These are phyloP conservation scores for Citrus sinensis DNA, from an alignment of 345 rosid genomes.

Conservation along the genomic window DVS_A1.0 CM039161.1:23170001-23170500, in stretches of 20 bases:
- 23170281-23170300: slow-evolving; percentile 48
- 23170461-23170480: slow-evolving; percentile 72
- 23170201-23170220: slow-evolving; percentile 25
- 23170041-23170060: too few species aligned
- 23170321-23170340: slow-evolving; percentile 47
- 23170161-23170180: background rate
- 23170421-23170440: slow-evolving; percentile 54
- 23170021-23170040: too few species aligned
- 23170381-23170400: slow-evolving; percentile 67
- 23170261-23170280: slow-evolving; percentile 43
- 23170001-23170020: too few species aligned
- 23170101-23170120: background rate
- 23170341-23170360: slow-evolving; percentile 37
- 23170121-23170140: background rate
- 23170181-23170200: slow-evolving; percentile 27
- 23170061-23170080: background rate
- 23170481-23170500: slow-evolving; percentile 72
- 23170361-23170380: slow-evolving; percentile 45
- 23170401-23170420: slow-evolving; percentile 40
- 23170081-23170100: slow-evolving; percentile 12
- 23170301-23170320: slow-evolving; percentile 43
- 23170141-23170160: background rate
- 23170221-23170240: slow-evolving; percentile 27
- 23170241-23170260: slow-evolving; percentile 20
- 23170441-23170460: slow-evolving; percentile 58